phyloP scores from a whole-genome alignment of 139 green algal species.

The Chlorella vulgaris region DNA sequence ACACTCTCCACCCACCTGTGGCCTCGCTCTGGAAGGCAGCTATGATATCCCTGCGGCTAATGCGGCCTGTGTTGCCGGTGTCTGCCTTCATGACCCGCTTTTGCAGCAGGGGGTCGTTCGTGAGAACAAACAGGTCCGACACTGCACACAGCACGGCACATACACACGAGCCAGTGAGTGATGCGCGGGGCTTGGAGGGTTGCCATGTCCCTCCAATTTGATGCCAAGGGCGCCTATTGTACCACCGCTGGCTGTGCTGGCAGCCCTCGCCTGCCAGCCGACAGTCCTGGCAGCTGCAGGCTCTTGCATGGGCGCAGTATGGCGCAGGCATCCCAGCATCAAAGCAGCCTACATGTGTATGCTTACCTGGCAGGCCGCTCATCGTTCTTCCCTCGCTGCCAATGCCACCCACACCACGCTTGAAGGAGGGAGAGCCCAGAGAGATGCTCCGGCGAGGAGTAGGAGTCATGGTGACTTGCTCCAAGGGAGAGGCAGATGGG shows the following conservation, averaged over 20 bases:
- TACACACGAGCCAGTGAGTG: background rate
- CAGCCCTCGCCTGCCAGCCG: too few relatives aligned
- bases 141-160: too few relatives aligned
- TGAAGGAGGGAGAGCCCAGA: background rate
- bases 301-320: background rate
- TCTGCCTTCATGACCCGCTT: background rate
- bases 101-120: background rate
- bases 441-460: background rate
- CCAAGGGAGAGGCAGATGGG: background rate
- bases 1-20: background rate
- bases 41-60: background rate
- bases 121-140: background rate
- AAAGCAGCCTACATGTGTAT: background rate
- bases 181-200: background rate
- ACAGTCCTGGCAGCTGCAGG: too few relatives aligned
- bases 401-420: background rate
- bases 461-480: background rate
- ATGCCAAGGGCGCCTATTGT: background rate
- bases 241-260: too few relatives aligned
- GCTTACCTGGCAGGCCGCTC: background rate
- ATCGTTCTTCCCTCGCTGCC: background rate
- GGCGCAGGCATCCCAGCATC: background rate
- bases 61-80: background rate
- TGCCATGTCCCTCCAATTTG: background rate
- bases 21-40: background rate